Base-by-base conservation (phyloP, 2,329 filamentous ascomycete species). In the Clonostachys rhizophaga region DNA sequence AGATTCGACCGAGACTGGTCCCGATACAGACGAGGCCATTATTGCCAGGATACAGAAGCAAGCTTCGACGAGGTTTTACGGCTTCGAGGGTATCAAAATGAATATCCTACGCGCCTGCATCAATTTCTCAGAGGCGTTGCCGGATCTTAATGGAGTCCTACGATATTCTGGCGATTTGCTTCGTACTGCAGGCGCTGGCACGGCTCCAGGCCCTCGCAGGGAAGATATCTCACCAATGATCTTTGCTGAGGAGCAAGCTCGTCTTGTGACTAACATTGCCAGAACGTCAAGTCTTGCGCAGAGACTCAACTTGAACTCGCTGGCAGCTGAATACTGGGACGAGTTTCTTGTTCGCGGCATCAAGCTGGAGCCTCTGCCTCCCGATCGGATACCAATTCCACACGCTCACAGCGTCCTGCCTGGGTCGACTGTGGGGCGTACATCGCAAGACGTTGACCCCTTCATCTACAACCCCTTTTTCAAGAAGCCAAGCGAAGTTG, bases 391-490 rank as follows among this genome's bases (percentile, higher is more conserved):
- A 14, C 85, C 89, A 0, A 78, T 89, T 45, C 76, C 85, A 6
- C 87, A 91, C 57, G 71, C 76, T 3, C 79, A 72, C 51, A 77
- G 69, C 47, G 70, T 76, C 14, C 64, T 83, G 13, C 76, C 78
- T 0, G 76, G 76, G 9, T 71, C 70, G 5, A 67, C 69, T 0
- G 69, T 71, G 2, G 71, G 69, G 33, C 70, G 77, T 42, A 71
- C 75, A 13, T 82, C 79, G 5, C 78, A 82, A 54, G 79, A 82
- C 49, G 75, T 82, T 6, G 90, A 94, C 51, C 94, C 94, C 0
- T 96, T 99, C 56, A 88, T 99, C 48, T 95, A 97, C 62, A 96
- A 96, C 58, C 90, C 94, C 1, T 97, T 96, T 58, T 69, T 91
- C 17, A 90, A 91, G 64, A 76, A 77, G 46, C 67, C 76, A 0